Base-by-base conservation (phyloP, 1,139 yeast species). In the Scheffersomyces lignicola region DNA sequence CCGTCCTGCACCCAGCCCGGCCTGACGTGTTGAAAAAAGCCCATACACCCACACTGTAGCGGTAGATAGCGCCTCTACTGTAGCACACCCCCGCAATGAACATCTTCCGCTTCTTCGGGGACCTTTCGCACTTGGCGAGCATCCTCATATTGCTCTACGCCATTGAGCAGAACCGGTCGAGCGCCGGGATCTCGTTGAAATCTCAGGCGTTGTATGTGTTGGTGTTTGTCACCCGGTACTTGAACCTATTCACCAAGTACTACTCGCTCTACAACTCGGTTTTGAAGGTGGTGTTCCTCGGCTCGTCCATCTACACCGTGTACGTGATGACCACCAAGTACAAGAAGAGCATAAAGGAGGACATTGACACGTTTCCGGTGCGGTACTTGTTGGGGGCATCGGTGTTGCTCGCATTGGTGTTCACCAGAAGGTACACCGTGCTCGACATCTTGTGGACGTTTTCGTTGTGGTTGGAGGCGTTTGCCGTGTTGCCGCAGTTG, bases 401-500 rank as follows among this genome's bases (percentile, higher is more conserved):
- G 1, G 63, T 65, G 7, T 54, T 86, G 3, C 52, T 80, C 47
- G 75, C 87, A 1, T 62, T 88, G 33, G 50, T 88, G 8, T 80
- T 87, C 62, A 82, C 87, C 36, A 73, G 78, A 52, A 74, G 76
- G 38, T 89, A 80, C 59, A 62, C 80, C 0, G 32, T 79, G 14
- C 48, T 73, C 8, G 96, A 90, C 55, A 50, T 83, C 5, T 47
- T 76, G 18, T 86, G 95, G 95, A 70, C 87, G 18, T 87, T 84
- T 51, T 80, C 88, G 10, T 58, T 84, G 34, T 87, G 95, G 95
- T 73, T 92, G 36, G 98, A 92, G 61, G 76, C 92, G 30, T 87
- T 87, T 32, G 95, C 96, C 12, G 88, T 92, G 38, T 63, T 92
- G 40, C 98, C 98, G 4, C 98, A 92, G 62, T 69, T 92, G 56